A percentile compares a stretch with the other conserved stretches of the same genome.
Evolutionary conservation across 2,329 filamentous ascomycete genomes (phyloP).

Genomic region (Gaeumannomyces tritici): DNA sequence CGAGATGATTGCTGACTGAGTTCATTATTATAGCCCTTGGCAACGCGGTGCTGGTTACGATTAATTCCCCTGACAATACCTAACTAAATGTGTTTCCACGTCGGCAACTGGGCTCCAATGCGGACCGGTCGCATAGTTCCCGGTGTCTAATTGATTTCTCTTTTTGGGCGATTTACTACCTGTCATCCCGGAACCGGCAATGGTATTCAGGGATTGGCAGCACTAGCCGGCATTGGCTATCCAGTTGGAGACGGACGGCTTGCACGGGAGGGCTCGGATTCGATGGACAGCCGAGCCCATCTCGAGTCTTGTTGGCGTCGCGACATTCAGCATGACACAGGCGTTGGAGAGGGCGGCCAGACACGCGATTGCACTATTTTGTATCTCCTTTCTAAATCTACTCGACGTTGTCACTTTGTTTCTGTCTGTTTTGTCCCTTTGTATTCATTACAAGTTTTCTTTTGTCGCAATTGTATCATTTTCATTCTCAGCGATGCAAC

Average conservation of each 20-base stretch:
- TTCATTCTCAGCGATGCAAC: background rate
- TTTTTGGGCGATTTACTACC: background rate
- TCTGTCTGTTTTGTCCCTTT: background rate
- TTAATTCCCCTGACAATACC: conserved; percentile 12
- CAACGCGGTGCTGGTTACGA: conserved; percentile 48
- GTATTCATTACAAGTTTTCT: background rate
- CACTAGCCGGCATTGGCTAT: background rate
- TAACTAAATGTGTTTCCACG: conserved; percentile 9
- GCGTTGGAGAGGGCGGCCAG: conserved; percentile 5
- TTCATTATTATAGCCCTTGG: conserved; percentile 32
- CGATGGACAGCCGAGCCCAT: background rate
- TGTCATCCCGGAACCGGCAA: background rate
- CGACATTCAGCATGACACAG: conserved; percentile 2
- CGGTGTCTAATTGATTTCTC: background rate
- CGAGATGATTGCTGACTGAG: background rate
- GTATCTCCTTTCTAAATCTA: background rate
- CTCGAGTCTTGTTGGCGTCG: background rate
- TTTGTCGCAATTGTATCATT: background rate
- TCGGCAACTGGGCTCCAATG: background rate
- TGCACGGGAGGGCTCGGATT: background rate
- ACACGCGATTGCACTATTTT: background rate
- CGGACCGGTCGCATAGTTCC: background rate
- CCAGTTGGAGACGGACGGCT: background rate
- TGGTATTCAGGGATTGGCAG: background rate
- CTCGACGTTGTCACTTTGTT: background rate